Evolutionary conservation across 495 filamentous ascomycete species (phyloP).

Genomic region (Amniculicola lignicola): DNA sequence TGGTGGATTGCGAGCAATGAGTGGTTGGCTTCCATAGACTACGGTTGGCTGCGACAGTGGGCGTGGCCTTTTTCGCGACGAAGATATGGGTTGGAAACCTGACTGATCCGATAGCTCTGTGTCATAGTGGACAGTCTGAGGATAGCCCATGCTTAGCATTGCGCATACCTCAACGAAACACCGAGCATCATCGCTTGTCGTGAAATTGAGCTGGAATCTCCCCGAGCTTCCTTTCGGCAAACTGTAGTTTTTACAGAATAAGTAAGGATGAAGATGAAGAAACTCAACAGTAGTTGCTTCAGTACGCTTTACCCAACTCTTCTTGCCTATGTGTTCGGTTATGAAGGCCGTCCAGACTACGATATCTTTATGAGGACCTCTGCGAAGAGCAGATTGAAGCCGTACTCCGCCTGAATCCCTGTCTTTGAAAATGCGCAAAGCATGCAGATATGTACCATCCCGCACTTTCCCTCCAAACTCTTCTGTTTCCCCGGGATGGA

Average conservation of each 20-base stretch:
- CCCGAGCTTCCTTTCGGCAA: constrained; percentile 22
- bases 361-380: constrained; percentile 36
- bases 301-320: constrained; percentile 32
- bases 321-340: constrained; percentile 35
- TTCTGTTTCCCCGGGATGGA: constrained; percentile 60
- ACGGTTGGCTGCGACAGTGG: too few species aligned
- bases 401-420: constrained; percentile 57
- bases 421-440: constrained; percentile 69
- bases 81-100: too few species aligned
- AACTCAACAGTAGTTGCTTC: constrained; percentile 25
- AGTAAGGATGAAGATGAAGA: constrained; percentile 35
- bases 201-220: constrained; percentile 35
- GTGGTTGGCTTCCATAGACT: too few species aligned
- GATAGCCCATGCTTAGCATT: too few species aligned
- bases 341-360: constrained; percentile 45
- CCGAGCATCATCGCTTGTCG: too few species aligned
- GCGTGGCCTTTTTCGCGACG: too few species aligned
- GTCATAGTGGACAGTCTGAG: too few species aligned
- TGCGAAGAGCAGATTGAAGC: constrained; percentile 47
- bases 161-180: too few species aligned
- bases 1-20: too few species aligned
- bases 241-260: constrained; percentile 34
- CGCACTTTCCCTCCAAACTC: constrained; percentile 69
- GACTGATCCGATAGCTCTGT: too few species aligned
- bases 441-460: constrained; percentile 68